Conservation (phyloP, 768 basidiomycete species). For the Leucocoprinus birnbaumii region DNA sequence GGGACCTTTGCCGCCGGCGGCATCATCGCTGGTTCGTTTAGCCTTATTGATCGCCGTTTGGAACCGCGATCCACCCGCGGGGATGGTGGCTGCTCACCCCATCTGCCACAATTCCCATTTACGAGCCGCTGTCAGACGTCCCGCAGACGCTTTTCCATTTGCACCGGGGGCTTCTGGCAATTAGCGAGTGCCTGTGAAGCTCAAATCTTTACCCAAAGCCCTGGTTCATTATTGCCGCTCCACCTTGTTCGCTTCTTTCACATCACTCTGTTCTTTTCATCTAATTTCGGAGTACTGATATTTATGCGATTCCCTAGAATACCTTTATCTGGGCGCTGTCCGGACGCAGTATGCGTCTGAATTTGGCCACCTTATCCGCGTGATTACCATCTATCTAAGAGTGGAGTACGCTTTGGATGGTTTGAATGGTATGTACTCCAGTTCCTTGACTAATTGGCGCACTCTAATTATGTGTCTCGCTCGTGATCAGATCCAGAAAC, state of each 20-base stretch:
- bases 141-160: not conserved
- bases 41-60: constrained; percentile 9
- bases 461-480: constrained; percentile 5
- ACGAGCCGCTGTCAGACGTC: constrained; percentile 4
- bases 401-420: constrained; percentile 56
- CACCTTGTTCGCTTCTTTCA: constrained; percentile 18
- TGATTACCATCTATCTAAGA: constrained; percentile 60
- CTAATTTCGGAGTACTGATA: constrained; percentile 14
- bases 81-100: constrained; percentile 8
- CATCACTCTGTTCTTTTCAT: constrained; percentile 14
- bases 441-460: constrained; percentile 14
- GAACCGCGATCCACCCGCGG: constrained; percentile 1
- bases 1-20: constrained; percentile 12
- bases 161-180: not conserved
- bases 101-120: not conserved
- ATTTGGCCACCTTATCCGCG: constrained; percentile 72
- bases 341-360: constrained; percentile 64
- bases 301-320: constrained; percentile 45
- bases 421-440: constrained; percentile 38
- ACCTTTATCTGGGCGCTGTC: constrained; percentile 60
- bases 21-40: constrained; percentile 5
- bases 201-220: constrained; percentile 5
- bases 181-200: not conserved
- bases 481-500: constrained; percentile 30
- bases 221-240: constrained; percentile 8